Percentiles rank a stretch among this genome's conserved stretches.
Evolutionary conservation across 2,329 filamentous ascomycete species (phyloP).

Genomic region (Remersonia thermophila): DNA sequence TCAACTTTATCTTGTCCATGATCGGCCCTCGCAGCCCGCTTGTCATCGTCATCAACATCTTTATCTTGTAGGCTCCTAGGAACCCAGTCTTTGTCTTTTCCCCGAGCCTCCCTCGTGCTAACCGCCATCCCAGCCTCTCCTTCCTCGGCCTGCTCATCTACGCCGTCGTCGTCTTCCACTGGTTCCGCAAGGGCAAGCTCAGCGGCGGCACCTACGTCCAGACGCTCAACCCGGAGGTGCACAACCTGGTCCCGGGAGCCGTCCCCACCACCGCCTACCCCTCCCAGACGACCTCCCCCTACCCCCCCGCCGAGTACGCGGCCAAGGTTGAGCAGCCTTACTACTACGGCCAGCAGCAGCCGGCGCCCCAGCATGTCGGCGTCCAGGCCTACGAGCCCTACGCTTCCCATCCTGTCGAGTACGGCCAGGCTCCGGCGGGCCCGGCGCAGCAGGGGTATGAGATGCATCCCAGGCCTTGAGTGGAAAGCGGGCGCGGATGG

Average conservation of each 20-base stretch:
- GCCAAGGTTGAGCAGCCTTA: constrained; percentile 6
- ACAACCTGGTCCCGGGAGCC: constrained; percentile 7
- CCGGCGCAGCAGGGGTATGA: background rate
- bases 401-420: background rate
- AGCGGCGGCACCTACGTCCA: constrained; percentile 11
- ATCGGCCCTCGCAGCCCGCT: constrained; percentile 10
- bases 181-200: constrained; percentile 16
- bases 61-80: constrained; percentile 18
- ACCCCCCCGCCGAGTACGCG: constrained; percentile 3
- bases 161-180: constrained; percentile 21
- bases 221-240: constrained; percentile 10
- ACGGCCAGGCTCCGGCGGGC: too few relatives aligned
- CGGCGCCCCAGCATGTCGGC: background rate
- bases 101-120: constrained; percentile 1
- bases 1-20: constrained; percentile 19
- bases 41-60: constrained; percentile 14
- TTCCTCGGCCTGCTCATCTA: constrained; percentile 24
- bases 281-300: constrained; percentile 3
- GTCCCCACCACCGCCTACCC: constrained; percentile 6
- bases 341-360: background rate
- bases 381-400: background rate
- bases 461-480: background rate
- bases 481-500: too few relatives aligned
- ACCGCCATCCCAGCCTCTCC: constrained; percentile 16
- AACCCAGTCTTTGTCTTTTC: background rate